These are phyloP conservation scores for Thermoascus crustaceus DNA, from an alignment of 2,329 filamentous ascomycete genomes.

Conservation along the genomic window DNA sequence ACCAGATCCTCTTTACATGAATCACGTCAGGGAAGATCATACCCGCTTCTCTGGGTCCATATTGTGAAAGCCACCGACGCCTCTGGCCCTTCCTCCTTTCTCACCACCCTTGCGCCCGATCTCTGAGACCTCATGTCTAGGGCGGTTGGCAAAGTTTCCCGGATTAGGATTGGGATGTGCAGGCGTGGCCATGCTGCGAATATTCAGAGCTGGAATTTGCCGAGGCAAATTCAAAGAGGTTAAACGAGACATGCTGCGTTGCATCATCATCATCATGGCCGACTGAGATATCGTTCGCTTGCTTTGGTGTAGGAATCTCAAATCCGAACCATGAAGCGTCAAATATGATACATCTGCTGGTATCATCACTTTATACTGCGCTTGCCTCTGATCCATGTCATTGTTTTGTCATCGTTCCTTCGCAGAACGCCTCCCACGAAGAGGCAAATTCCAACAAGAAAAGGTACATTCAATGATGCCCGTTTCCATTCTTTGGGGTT, in stretches of 20 bases:
- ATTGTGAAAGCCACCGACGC: constrained; percentile 18
- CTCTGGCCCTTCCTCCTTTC: constrained; percentile 20
- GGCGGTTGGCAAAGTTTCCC: constrained; percentile 29
- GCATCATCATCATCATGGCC: too few relatives aligned
- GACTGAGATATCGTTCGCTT: too few relatives aligned
- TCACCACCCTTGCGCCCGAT: constrained; percentile 19
- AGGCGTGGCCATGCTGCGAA: not conserved
- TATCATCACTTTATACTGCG: too few relatives aligned
- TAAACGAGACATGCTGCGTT: not conserved
- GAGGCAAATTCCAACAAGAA: too few relatives aligned
- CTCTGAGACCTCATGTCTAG: constrained; percentile 17
- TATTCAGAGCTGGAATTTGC: not conserved
- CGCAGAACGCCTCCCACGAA: too few relatives aligned
- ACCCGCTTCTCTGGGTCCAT: constrained; percentile 25
- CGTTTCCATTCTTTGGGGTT: too few relatives aligned
- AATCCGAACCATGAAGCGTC: too few relatives aligned
- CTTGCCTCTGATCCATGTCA: too few relatives aligned
- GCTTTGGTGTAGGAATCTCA: too few relatives aligned
- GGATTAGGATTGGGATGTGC: constrained; percentile 20
- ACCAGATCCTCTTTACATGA: not conserved
- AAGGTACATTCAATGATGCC: too few relatives aligned
- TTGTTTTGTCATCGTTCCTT: too few relatives aligned
- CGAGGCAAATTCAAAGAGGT: not conserved
- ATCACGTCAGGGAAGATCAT: constrained; percentile 2
- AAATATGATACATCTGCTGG: too few relatives aligned